Base-by-base conservation (phyloP, 768 basidiomycete species). In the Rubroboletus satanas region DNA sequence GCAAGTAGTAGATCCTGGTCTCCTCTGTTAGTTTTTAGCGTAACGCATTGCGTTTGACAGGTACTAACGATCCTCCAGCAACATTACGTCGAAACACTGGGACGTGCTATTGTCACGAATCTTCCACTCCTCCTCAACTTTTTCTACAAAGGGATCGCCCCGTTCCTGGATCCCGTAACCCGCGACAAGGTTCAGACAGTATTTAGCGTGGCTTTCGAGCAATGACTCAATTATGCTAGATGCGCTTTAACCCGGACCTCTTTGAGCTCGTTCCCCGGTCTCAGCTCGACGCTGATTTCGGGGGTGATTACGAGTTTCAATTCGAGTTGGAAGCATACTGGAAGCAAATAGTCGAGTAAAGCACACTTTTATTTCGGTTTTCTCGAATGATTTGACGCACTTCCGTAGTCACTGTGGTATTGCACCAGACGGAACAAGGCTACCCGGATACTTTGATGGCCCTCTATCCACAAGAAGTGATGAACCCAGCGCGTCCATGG, bases 81-180 rank as follows among this genome's bases (percentile, higher is more conserved):
- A 59, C 90, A 95, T 68, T 95, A 95, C 63, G 88, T 88, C 33
- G 91, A 93, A 70, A 89, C 90, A 5, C 82, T 95, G 39, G 92
- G 92, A 31, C 81, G 90, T 12, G 92, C 89, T 29, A 76, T 93
- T 37, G 85, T 94, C 46, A 83, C 88, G 45, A 92, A 93, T 66
- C 83, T 93, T 28, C 90, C 92, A 5, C 71, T 79, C 59, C 76
- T 92, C 11, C 78, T 89, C 45, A 83, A 68, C 64, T 88, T 88
- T 72, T 88, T 90, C 73, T 88, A 85, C 71, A 93, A 87, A 63
- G 90, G 85, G 41, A 92, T 95, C 59, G 74, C 85, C 9, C 91
- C 92, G 0, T 92, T 94, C 75, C 68, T 95, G 47, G 92, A 95
- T 66, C 92, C 93, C 7, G 83, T 93, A 31, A 94, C 93, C 0